Evolutionary conservation across 208 protist genomes (phyloP).

Genomic region (Entamoeba invadens): DNA sequence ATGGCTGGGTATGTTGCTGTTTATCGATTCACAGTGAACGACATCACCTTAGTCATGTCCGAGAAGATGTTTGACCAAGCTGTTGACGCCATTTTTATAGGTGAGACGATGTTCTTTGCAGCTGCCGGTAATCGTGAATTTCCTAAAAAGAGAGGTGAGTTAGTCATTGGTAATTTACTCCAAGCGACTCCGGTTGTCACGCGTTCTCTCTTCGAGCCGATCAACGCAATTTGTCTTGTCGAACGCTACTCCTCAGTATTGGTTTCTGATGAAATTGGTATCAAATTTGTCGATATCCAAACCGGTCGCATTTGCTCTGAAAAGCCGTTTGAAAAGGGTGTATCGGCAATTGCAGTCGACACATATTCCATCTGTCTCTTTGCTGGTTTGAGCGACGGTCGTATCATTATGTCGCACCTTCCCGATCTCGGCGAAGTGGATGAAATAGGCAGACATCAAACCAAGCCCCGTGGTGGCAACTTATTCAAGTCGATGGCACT

Average conservation of each 20-base stretch:
- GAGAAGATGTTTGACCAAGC: not conserved
- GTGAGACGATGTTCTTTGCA: not conserved
- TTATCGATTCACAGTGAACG: not conserved
- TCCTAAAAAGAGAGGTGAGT: not conserved
- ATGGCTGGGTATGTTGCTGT: not conserved
- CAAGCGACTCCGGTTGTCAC: not conserved
- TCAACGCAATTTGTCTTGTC: not conserved
- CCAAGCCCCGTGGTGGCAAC: not conserved
- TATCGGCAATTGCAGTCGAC: not conserved
- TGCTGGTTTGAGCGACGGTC: not conserved
- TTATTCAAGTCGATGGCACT: not conserved
- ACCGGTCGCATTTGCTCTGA: not conserved
- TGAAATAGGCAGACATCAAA: not conserved
- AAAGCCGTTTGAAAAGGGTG: not conserved
- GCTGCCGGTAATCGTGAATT: not conserved
- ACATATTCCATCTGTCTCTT: not conserved
- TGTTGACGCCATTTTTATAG: not conserved
- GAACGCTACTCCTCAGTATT: not conserved
- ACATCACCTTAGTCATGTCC: not conserved
- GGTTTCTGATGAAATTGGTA: not conserved
- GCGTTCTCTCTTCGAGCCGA: not conserved
- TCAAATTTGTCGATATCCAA: not conserved
- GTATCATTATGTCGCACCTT: not conserved
- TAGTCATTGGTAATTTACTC: not conserved
- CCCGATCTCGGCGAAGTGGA: not conserved